phyloP scores from a whole-genome alignment of 345 rosid species.

The Eucalyptus sp. region DNA sequence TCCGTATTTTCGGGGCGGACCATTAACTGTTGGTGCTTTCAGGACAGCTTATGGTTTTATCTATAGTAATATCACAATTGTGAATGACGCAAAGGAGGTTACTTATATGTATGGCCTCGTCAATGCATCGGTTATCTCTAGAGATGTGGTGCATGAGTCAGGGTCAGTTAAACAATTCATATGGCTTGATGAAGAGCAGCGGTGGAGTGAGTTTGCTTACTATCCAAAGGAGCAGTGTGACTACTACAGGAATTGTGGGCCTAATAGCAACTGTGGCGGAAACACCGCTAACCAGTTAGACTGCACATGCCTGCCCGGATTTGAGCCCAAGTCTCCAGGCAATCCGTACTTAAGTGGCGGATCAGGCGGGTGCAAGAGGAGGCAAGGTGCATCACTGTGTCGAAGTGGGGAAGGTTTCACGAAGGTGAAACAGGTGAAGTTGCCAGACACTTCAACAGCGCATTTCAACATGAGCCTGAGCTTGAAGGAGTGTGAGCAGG shows the following conservation, averaged over 20 bases:
- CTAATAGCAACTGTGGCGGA: conserved; percentile 25
- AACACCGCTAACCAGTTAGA: conserved; percentile 1
- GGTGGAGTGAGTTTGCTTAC: conserved; percentile 30
- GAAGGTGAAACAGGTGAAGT: neutral
- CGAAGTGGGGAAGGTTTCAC: conserved; percentile 34
- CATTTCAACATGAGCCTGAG: neutral
- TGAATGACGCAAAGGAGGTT: conserved; percentile 14
- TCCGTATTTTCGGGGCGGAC: conserved; percentile 34
- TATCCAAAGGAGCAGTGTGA: conserved; percentile 58
- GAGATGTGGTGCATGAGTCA: conserved; percentile 28
- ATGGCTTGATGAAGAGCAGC: conserved; percentile 23
- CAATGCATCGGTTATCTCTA: conserved; percentile 12
- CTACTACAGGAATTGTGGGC: conserved; percentile 33
- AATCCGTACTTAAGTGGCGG: conserved; percentile 32
- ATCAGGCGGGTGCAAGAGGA: conserved; percentile 36
- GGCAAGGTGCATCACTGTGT: neutral
- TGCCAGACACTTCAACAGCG: neutral
- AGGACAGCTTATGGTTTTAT: no score
- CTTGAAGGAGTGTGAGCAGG: conserved; percentile 2
- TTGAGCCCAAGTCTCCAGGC: conserved; percentile 17
- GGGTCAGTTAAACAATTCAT: conserved; percentile 24
- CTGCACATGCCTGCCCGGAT: conserved; percentile 51
- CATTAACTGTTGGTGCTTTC: conserved; percentile 20
- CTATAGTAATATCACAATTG: neutral
- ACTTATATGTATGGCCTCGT: neutral